Evolutionary conservation across 1,284 basidiomycete species (phyloP).

Genomic region (Neolentinus lepideus): DNA sequence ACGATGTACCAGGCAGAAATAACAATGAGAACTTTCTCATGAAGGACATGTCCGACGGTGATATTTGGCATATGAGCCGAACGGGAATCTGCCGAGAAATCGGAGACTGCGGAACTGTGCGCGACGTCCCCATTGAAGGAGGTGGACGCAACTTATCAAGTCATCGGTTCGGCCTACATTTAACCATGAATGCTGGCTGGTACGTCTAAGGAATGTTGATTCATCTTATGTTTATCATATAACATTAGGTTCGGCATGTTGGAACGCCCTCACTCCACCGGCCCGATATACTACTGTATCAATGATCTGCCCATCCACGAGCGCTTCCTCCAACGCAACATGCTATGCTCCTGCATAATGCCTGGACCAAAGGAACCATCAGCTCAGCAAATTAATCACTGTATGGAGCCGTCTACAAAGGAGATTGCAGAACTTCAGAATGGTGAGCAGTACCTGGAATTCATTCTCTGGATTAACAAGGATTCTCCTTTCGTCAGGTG

Average conservation of each 20-base stretch:
- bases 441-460: neutral
- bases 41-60: constrained; percentile 18
- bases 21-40: constrained; percentile 17
- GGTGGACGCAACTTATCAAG: neutral
- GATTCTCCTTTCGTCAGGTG: neutral
- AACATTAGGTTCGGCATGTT: constrained; percentile 17
- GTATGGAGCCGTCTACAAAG: constrained; percentile 8
- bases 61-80: constrained; percentile 12
- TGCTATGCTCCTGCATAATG: constrained; percentile 6
- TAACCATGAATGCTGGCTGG: constrained; percentile 22
- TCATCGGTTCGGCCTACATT: constrained; percentile 14
- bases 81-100: neutral
- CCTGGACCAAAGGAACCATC: constrained; percentile 15
- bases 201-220: constrained; percentile 9
- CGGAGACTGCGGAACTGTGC: neutral
- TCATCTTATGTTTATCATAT: neutral
- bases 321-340: constrained; percentile 16
- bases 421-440: constrained; percentile 1
- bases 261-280: constrained; percentile 20
- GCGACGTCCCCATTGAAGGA: neutral
- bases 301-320: constrained; percentile 17
- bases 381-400: constrained; percentile 14
- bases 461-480: neutral
- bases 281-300: constrained; percentile 19
- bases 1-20: constrained; percentile 6